Percentiles rank a stretch among this genome's conserved stretches.
Conservation (phyloP, 2,329 filamentous ascomycete genomes). For the Epicoccum sorghinum region DNA sequence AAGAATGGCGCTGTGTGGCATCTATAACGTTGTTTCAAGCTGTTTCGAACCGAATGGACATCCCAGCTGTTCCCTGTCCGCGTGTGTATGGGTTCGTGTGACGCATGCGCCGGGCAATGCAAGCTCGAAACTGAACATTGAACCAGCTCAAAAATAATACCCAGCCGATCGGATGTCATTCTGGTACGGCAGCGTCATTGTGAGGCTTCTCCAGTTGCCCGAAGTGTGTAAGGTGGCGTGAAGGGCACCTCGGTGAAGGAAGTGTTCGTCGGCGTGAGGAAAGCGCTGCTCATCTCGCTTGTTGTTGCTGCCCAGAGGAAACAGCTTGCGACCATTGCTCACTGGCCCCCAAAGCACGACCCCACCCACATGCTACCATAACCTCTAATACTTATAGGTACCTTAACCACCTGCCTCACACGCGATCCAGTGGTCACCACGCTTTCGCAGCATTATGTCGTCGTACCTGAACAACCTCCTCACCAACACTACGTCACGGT, state of each 20-base stretch:
- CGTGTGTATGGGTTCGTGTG: not conserved
- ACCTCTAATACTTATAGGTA: conserved; percentile 9
- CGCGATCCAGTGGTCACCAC: not conserved
- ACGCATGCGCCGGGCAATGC: not conserved
- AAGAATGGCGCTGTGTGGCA: not conserved
- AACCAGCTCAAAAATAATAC: no score
- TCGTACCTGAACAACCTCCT: conserved; percentile 80
- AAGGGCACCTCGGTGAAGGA: not conserved
- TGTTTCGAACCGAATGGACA: conserved; percentile 6
- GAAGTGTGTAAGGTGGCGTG: not conserved
- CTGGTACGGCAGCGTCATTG: no score
- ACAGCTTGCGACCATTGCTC: conserved; percentile 8
- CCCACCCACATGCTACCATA: conserved; percentile 7
- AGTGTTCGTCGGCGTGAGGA: not conserved
- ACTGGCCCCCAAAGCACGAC: conserved; percentile 1
- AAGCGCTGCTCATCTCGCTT: conserved; percentile 14
- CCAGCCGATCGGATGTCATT: no score
- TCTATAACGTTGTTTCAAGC: conserved; percentile 5
- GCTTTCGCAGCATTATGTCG: conserved; percentile 49
- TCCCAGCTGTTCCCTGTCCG: not conserved
- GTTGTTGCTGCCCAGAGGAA: conserved; percentile 11
- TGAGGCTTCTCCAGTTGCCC: no score
- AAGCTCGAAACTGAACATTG: not conserved
- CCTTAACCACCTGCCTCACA: not conserved
- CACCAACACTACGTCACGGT: conserved; percentile 62